Evolutionary conservation across 129 eudicot species (phyloP), one percentile per base, ranked within the genome.

Genomic region (Arctium lappa): DNA sequence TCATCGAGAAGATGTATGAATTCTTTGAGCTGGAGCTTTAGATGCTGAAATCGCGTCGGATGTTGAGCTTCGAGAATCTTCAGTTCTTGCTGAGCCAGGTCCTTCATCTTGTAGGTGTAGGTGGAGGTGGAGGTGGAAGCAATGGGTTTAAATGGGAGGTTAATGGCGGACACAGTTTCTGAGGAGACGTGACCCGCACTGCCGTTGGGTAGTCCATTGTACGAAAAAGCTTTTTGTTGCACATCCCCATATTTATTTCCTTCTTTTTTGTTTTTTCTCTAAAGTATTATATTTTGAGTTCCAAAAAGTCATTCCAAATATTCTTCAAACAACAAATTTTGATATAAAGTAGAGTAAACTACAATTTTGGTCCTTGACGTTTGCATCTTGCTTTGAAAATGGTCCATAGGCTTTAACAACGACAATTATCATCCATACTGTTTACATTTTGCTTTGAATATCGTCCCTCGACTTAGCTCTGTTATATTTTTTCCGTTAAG

Each of bases 81-180:
- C 81, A 93, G 75, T 66, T 93, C 97, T 79, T 88, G 85, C 44
- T 73, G 84, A 0, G 97, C 97, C 66, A 74, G 31, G 76, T 93
- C 92, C 27, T 89, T 81, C 89, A 89, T 80, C 77, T 4, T 36
- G 16, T 22, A n/a, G n/a, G 13, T n/a, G n/a, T n/a, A n/a, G 1
- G 4, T 53, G 1, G 4, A 53, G 6, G 6, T 56, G 6, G 27
- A 56, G 29, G 22, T 13, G 18, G 36, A 2, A 46, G 5, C 40
- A 37, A 46, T 46, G 56, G 56, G 27, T 10, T 48, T 48, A 48
- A 53, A 13, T 34, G 44, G 5, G 36, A 72, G 12, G 29, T 60
- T 60, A 60, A 73, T 84, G 87, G 80, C 60, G 56, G 87, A 78
- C 87, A 84, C 87, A 34, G 83, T 73, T 72, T 84, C 74, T 56